phyloP scores from a whole-genome alignment of 2,329 filamentous ascomycete genomes.

The Colletotrichum liaoningense region DNA sequence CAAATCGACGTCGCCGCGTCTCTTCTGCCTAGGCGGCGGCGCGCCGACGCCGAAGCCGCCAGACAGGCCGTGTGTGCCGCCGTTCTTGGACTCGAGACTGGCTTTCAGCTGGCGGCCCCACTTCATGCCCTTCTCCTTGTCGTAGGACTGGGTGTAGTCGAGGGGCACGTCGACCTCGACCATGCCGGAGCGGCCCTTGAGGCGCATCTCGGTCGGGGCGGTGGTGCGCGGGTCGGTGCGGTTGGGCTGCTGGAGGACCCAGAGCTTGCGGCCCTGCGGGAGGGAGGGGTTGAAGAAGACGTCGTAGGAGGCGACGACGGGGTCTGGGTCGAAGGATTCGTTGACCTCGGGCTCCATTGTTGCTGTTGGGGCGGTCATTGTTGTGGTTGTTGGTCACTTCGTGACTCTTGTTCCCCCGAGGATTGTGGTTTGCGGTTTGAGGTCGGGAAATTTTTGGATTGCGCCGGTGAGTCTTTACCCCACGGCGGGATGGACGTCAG shows the following conservation, averaged over 20 bases:
- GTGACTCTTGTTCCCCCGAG: neutral
- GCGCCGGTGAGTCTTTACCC: slow-evolving; percentile 5
- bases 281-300: slow-evolving; percentile 85
- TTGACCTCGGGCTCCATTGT: slow-evolving; percentile 41
- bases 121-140: slow-evolving; percentile 82
- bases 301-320: slow-evolving; percentile 80
- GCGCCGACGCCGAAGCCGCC: slow-evolving; percentile 77
- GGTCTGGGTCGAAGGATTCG: slow-evolving; percentile 65
- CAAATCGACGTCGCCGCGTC: slow-evolving; percentile 51
- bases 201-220: slow-evolving; percentile 77
- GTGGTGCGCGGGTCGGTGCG: slow-evolving; percentile 69
- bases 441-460: slow-evolving; percentile 31
- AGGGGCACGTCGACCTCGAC: slow-evolving; percentile 93
- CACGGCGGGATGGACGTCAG: slow-evolving; percentile 25
- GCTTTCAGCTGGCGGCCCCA: slow-evolving; percentile 83
- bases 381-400: neutral
- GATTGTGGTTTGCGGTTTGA: neutral
- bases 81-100: slow-evolving; percentile 67
- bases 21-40: slow-evolving; percentile 48
- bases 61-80: slow-evolving; percentile 76
- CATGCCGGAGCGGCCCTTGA: slow-evolving; percentile 86
- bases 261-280: slow-evolving; percentile 71
- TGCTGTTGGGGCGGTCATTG: slow-evolving; percentile 31
- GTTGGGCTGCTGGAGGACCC: slow-evolving; percentile 91
- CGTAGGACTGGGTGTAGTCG: slow-evolving; percentile 79